Evolutionary conservation across 768 basidiomycete genomes (phyloP), one percentile per base, ranked within the genome.

Genomic region (Lactarius sp.): DNA sequence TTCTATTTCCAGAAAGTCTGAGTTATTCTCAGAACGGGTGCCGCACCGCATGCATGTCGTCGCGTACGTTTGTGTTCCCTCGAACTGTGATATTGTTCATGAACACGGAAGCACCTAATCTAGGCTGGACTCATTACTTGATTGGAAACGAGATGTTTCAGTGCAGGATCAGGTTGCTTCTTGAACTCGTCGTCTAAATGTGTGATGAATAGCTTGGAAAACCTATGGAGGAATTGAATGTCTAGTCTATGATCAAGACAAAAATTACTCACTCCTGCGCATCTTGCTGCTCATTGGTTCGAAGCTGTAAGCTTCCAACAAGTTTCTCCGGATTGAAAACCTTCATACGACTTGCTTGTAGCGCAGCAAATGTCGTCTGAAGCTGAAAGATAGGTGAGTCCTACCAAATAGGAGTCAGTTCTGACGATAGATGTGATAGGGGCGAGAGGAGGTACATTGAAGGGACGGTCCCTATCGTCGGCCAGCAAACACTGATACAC

Each of bases 131-230:
- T 34, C 56, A 74, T 36, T 69, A 87, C 92, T 77, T 94, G 90
- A 68, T 87, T 81, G 6, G 84, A 80, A 61, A 98, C 79, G 12
- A 97, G 80, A 2, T 84, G 83, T 67, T 80, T 83, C 18, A 95
- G 77, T 9, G 77, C 74, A 6, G 83, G 81, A 50, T 81, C 77
- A 2, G 79, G 76, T 70, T 97, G 94, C 71, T 90, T 92, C 74
- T 85, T 82, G 73, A 97, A 97, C 74, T 97, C 92, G 7, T 79
- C 79, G 66, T 92, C 91, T 39, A 98, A 80, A 70, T 94, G 88
- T 13, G 86, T 85, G 83, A 98, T 89, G 75, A 98, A 96, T 18
- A 98, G 81, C 70, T 98, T 98, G 2, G 92, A 94, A 72, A 98
- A 96, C 71, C 94, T 95, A 71, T 1, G 33, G 20, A 33, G 13